These are phyloP conservation scores for Wickerhamiella qilinensis DNA, from an alignment of 805 yeast genomes.

Conservation along the genomic window DNA sequence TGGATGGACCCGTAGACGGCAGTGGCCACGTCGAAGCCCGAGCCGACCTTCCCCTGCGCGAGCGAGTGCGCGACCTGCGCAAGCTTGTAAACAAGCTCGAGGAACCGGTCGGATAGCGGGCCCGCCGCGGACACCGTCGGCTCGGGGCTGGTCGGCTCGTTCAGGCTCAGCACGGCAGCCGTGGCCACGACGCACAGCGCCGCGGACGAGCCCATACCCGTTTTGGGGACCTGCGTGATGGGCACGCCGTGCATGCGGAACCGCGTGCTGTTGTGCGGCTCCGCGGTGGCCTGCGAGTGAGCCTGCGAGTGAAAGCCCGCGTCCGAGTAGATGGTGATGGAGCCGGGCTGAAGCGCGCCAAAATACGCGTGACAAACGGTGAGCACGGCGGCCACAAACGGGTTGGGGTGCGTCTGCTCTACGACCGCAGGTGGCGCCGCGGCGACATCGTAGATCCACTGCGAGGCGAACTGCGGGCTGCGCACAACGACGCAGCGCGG, in stretches of 20 bases:
- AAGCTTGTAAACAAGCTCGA: slow-evolving; percentile 50
- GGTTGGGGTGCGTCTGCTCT: slow-evolving; percentile 31
- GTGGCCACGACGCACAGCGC: slow-evolving; percentile 73
- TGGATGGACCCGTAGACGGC: slow-evolving; percentile 83
- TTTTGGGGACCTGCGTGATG: slow-evolving; percentile 68
- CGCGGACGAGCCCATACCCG: slow-evolving; percentile 94
- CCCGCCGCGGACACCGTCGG: too few relatives aligned
- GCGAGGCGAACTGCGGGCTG: slow-evolving; percentile 15
- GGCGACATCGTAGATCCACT: slow-evolving; percentile 10
- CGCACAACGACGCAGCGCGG: slow-evolving; percentile 4
- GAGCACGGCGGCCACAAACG: slow-evolving; percentile 57
- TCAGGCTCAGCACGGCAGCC: slow-evolving; percentile 44
- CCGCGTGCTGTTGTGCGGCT: slow-evolving; percentile 13
- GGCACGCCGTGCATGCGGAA: slow-evolving; percentile 46
- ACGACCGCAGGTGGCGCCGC: not conserved
- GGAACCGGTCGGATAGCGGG: not conserved
- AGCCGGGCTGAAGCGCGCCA: slow-evolving; percentile 16
- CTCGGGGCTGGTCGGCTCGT: slow-evolving; percentile 14
- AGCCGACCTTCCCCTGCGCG: slow-evolving; percentile 91
- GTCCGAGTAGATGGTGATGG: slow-evolving; percentile 63
- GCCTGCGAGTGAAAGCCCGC: slow-evolving; percentile 76
- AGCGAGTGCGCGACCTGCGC: slow-evolving; percentile 83
- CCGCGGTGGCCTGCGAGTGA: slow-evolving; percentile 53
- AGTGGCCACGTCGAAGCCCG: slow-evolving; percentile 94
- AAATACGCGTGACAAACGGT: slow-evolving; percentile 39